Evolutionary conservation across 2,329 filamentous ascomycete species (phyloP).

Genomic region (Colletotrichum aenigma): DNA sequence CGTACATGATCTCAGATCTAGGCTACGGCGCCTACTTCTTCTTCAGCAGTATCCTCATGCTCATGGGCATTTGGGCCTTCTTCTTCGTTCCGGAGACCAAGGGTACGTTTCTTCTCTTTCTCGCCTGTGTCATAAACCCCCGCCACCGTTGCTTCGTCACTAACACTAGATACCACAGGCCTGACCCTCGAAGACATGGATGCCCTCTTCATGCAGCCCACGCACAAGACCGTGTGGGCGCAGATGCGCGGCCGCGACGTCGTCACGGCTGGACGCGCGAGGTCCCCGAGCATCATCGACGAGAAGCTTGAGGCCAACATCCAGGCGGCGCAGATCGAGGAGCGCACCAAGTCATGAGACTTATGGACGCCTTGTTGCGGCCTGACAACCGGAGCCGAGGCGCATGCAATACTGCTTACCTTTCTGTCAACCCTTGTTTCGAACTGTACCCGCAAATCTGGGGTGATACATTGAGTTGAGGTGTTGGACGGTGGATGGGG

Average conservation of each 20-base stretch:
- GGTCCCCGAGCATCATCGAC: conserved; percentile 8
- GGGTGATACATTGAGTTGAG: not conserved
- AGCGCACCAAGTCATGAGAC: conserved; percentile 4
- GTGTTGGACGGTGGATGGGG: not conserved
- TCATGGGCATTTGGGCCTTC: conserved; percentile 50
- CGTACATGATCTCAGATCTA: conserved; percentile 44
- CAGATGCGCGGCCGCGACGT: conserved; percentile 21
- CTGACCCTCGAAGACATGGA: conserved; percentile 55
- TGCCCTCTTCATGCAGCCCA: conserved; percentile 30
- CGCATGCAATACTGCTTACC: not conserved
- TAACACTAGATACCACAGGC: conserved; percentile 17
- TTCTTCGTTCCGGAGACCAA: conserved; percentile 59
- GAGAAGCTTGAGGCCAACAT: conserved; percentile 19
- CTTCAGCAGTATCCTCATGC: conserved; percentile 51
- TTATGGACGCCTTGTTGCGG: not conserved
- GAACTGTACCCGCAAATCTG: not conserved
- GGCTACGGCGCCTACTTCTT: conserved; percentile 58
- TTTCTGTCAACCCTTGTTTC: not conserved
- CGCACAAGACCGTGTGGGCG: conserved; percentile 35
- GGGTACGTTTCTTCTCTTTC: no score
- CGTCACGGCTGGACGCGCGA: not conserved
- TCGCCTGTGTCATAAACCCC: no score
- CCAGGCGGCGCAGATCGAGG: conserved; percentile 11
- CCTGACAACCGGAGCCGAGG: not conserved
- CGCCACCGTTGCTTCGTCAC: not conserved